Evolutionary conservation across 768 basidiomycete species (phyloP), one percentile per base, ranked within the genome.

Genomic region (Aureoboletus auriporus): DNA sequence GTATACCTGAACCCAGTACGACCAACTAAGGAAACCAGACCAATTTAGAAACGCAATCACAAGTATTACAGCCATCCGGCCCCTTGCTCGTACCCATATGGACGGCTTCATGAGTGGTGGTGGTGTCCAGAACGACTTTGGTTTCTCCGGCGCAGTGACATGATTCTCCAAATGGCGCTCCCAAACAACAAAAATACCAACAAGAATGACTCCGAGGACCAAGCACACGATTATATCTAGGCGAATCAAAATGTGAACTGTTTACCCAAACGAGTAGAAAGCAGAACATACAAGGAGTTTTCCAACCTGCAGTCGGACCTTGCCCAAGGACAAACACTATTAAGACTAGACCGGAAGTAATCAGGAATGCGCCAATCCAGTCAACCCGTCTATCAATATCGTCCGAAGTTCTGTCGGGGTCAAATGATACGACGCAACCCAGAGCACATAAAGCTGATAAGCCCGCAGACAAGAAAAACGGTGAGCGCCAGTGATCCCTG

Each of bases 291-390:
- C 80, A 80, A 5, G 69, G 55, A 5, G 83, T 83, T 9, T 62
- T 67, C 86, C 86, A 91, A 8, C 79, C 76, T 4, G 80, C 84
- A 14, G 73, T 67, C n/a, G 74, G 74, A 6, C 81, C 87, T 53
- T 87, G 79, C 41, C 83, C 80, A 4, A 93, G 75, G 0, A 83
- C 82, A 56, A 90, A 92, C 8, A 84, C 74, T 52, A 93, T 72
- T 0, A 92, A 66, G 1, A 85, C 77, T 29, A 92, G 68, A 0
- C 86, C 88, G 1, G 70, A 62, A 0, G 87, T 89, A 46, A 81
- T 67, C 12, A 92, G 63, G 13, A 75, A 63, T 0, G 84, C 85
- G 3, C 91, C 91, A 16, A 87, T 64, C 87, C 88, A 91, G 51
- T 93, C 91, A 0, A 92, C 74, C 0, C 82, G 71, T 23, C 70